Base-by-base conservation (phyloP, 352 stramenopile genomes). In the Phytophthora boehmeriae region DNA sequence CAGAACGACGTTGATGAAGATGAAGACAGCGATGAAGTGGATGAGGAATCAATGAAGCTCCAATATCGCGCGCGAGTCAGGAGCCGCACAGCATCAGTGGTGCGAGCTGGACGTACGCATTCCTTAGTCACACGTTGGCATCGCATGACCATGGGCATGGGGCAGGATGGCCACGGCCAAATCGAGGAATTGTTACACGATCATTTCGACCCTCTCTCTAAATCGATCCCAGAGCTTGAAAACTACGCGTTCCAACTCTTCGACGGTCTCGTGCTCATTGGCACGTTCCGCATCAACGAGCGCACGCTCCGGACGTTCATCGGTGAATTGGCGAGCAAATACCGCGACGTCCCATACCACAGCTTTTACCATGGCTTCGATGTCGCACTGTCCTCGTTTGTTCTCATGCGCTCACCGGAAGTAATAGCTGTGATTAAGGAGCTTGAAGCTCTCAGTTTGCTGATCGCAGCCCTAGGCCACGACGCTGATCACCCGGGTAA, bases 401-500 rank as follows among this genome's bases (percentile, higher is more conserved):
- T 71, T 5, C 66, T 95, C 38, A 78, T 91, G 59, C 73, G 76
- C 9, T 72, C 73, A 16, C 79, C 69, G 0, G 75, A 71, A 13
- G 76, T 89, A 20, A 54, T 88, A 23, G 68, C 57, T 14, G 75
- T 92, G 16, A 84, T 96, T 54, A 91, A 85, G 43, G 78, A 89
- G 60, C 73, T 90, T 5, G 80, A 96, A 30, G 80, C 80, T 22
- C 67, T 97, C 5, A 88, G 84, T 36, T 54, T 97, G 5, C 54
- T 97, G 14, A 54, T 97, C n/a, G 87, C 83, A 5, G 83, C 83
- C 8, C 75, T 96, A 13, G 80, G 86, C 0, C 90, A 97, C 60
- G 90, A 97, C 38, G 73, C 92, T 8, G 89, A 96, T 46, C 90
- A 97, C 44, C 88, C 89, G 1, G 90, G 89, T 11, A 91, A 94